These are phyloP conservation scores for Dimocarpus longan DNA, from an alignment of 345 rosid species.

Conservation along the genomic window DNA sequence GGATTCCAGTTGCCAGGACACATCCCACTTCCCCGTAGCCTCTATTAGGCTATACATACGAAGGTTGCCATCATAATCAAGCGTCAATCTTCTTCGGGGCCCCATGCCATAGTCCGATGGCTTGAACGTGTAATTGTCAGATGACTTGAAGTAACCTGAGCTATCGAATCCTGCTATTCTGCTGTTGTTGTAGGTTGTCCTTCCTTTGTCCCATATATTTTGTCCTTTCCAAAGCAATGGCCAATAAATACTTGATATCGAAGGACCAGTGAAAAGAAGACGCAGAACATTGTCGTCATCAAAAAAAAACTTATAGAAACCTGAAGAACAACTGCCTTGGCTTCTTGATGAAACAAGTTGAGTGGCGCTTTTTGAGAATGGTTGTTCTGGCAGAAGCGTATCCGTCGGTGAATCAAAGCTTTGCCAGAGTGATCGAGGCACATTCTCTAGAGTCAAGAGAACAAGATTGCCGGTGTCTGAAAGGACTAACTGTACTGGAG, in stretches of 20 bases:
- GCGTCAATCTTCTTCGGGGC: conserved; percentile 24
- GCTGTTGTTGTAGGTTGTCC: conserved; percentile 26
- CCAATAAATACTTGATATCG: conserved; percentile 38
- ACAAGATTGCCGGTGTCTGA: conserved; percentile 43
- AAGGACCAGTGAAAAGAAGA: conserved; percentile 32
- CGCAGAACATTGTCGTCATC: conserved; percentile 39
- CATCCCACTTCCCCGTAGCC: conserved; percentile 14
- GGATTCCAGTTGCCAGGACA: conserved; percentile 33
- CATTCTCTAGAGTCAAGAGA: background rate
- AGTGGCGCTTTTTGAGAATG: conserved; percentile 22
- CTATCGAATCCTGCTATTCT: conserved; percentile 27
- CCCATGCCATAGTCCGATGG: conserved; percentile 29
- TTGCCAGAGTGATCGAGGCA: conserved; percentile 19
- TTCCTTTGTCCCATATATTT: conserved; percentile 11
- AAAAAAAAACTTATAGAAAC: conserved; percentile 31
- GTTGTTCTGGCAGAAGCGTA: conserved; percentile 45
- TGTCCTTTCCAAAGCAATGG: conserved; percentile 10
- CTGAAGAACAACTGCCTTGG: conserved; percentile 33
- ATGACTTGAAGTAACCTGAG: conserved; percentile 32
- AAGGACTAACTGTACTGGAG: conserved; percentile 20
- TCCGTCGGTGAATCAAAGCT: conserved; percentile 43
- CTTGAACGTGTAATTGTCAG: conserved; percentile 11
- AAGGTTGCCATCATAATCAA: conserved; percentile 42
- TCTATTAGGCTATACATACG: conserved; percentile 31
- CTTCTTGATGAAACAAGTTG: conserved; percentile 36